Evolutionary conservation across 352 stramenopile species (phyloP), one percentile per base, ranked within the genome.

Genomic region (Aphanomyces astaci): DNA sequence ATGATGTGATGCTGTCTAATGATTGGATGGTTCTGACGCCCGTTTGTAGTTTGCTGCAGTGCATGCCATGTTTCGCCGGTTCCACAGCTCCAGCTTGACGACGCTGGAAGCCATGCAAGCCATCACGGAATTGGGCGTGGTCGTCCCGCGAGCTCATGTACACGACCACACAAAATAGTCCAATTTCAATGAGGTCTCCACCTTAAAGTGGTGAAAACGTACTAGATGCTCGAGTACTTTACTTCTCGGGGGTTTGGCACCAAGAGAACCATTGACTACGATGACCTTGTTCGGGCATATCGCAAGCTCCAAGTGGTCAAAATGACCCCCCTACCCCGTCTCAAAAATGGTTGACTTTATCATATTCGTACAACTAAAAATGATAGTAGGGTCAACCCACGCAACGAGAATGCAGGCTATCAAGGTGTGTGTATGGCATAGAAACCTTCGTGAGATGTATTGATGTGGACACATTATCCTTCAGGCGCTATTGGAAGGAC

Each of bases 71-170:
- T 68, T 68, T 68, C 27, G 17, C 28, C 62, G 62, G 13, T 68
- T 68, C 25, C 39, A 59, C 53, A 1, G 22, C n/a, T 33, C 22
- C 22, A 19, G 46, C 0, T 0, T 68, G 43, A 68, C 62, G 51
- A 59, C 62, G 15, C 62, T 51, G 13, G 79, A 89, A 63, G 80
- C 81, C 5, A 76, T 80, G 3, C 84, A 93, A 74, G 84, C 82
- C 43, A 71, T 86, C n/a, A 66, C 81, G n/a, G 82, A 92, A 33
- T 73, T 93, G 24, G 82, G 81, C 15, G 64, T 82, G 68, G 25
- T 88, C 78, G 33, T 84, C 78, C 24, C 80, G 75, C 4, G 80
- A 86, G 40, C 82, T 30, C 62, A 68, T 19, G 62, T 68, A n/a
- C 25, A 4, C 17, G n/a, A 33, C 11, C 7, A 43, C 45, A 24